Evolutionary conservation across 768 basidiomycete genomes (phyloP).

Genomic region (Tylopilus subfusipes): DNA sequence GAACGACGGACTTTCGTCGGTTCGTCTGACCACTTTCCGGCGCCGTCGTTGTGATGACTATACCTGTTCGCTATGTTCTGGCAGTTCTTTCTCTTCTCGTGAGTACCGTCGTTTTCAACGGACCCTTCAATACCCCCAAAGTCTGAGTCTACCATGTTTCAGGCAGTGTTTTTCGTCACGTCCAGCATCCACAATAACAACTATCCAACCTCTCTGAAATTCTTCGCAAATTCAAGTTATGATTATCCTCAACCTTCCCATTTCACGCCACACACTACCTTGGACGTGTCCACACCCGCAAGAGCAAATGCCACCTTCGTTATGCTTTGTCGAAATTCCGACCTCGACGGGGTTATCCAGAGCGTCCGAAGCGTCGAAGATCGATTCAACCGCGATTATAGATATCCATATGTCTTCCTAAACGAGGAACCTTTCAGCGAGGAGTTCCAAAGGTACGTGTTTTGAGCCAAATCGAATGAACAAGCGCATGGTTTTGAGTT

Average conservation of each 20-base stretch:
- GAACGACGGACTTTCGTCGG: not conserved
- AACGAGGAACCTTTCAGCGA: slow-evolving; percentile 59
- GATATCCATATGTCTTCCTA: slow-evolving; percentile 64
- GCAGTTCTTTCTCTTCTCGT: slow-evolving; percentile 18
- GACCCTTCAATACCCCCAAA: not conserved
- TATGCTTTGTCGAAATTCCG: slow-evolving; percentile 50
- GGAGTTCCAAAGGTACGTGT: slow-evolving; percentile 43
- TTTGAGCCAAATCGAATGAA: not conserved
- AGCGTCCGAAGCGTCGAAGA: slow-evolving; percentile 56
- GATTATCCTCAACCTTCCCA: not conserved
- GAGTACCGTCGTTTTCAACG: slow-evolving; percentile 1
- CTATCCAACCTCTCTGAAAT: not conserved
- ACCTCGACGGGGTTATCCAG: slow-evolving; percentile 42
- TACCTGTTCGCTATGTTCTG: slow-evolving; percentile 21
- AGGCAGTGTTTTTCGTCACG: slow-evolving; percentile 20
- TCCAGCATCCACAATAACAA: not conserved
- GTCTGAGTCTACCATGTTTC: not conserved
- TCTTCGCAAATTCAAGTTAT: not conserved
- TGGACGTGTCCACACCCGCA: not conserved
- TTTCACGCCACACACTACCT: not conserved
- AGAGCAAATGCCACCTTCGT: slow-evolving; percentile 59
- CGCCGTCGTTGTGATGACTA: slow-evolving; percentile 8
- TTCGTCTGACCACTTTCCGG: not conserved
- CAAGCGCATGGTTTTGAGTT: slow-evolving; percentile 12
- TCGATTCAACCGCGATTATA: slow-evolving; percentile 52